phyloP scores from a whole-genome alignment of 2,329 filamentous ascomycete species.

The Pyrenophora teres region DNA sequence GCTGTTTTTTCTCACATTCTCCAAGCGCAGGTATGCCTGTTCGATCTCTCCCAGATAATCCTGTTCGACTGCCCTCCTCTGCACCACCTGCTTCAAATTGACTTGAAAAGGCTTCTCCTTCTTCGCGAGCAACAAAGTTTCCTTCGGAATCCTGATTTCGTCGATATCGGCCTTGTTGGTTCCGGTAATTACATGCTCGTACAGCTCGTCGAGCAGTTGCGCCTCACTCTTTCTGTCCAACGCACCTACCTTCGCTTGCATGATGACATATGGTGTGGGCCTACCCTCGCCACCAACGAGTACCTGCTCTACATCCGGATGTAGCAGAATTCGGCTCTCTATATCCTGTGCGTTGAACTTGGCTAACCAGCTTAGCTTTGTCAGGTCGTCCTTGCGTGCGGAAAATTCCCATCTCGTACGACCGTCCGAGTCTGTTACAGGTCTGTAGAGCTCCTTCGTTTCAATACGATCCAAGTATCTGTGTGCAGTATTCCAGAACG shows the following conservation, averaged over 20 bases:
- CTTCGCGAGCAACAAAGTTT: conserved; percentile 19
- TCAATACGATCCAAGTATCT: conserved; percentile 36
- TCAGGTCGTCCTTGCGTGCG: conserved; percentile 28
- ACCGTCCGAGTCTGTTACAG: conserved; percentile 30
- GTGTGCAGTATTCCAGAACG: conserved; percentile 31
- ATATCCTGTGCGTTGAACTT: conserved; percentile 26
- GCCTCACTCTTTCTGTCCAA: conserved; percentile 10
- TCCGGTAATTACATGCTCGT: conserved; percentile 4
- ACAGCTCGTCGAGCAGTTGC: conserved; percentile 16
- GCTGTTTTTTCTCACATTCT: background rate
- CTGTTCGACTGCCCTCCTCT: conserved; percentile 23
- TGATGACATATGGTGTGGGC: conserved; percentile 21
- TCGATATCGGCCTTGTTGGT: conserved; percentile 1
- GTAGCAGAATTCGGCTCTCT: conserved; percentile 17
- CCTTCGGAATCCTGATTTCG: conserved; percentile 19
- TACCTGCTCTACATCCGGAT: conserved; percentile 12
- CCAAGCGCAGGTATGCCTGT: conserved; percentile 18
- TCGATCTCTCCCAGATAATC: conserved; percentile 22
- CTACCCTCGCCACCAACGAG: conserved; percentile 17
- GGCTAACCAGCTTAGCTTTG: conserved; percentile 25
- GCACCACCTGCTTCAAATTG: conserved; percentile 18
- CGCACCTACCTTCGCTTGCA: conserved; percentile 18
- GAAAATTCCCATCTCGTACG: conserved; percentile 22
- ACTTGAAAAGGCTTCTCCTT: conserved; percentile 20
- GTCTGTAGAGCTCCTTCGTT: conserved; percentile 19